Percentiles rank a stretch among this genome's conserved stretches.
phyloP scores from a whole-genome alignment of 2,329 filamentous ascomycete genomes.

The Saccharata proteae region DNA sequence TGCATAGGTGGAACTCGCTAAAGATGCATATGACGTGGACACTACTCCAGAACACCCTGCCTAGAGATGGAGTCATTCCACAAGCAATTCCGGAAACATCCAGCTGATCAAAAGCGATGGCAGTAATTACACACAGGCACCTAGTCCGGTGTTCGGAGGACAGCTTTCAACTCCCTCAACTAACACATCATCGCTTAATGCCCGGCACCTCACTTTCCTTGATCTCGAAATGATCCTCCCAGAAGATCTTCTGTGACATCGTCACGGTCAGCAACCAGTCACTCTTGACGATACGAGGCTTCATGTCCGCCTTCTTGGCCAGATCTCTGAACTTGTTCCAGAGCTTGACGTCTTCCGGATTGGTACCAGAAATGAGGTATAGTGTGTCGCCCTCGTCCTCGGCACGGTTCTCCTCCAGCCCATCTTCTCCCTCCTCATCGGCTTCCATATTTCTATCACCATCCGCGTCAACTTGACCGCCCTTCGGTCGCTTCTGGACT shows the following conservation, averaged over 20 bases:
- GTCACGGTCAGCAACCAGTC: slow-evolving; percentile 88
- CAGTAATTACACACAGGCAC: no score
- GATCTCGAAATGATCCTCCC: slow-evolving; percentile 5
- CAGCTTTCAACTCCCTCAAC: no score
- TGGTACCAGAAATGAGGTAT: slow-evolving; percentile 63
- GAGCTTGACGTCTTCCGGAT: slow-evolving; percentile 56
- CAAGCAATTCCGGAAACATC: no score
- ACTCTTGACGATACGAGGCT: slow-evolving; percentile 65
- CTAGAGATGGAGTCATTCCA: no score
- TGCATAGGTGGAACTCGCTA: no score
- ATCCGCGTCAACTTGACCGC: slow-evolving; percentile 7
- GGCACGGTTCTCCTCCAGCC: slow-evolving; percentile 26
- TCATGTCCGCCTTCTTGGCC: slow-evolving; percentile 66
- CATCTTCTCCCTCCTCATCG: slow-evolving; percentile 40
- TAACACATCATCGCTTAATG: no score
- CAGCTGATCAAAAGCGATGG: no score
- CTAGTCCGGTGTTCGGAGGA: no score
- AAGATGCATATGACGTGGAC: no score
- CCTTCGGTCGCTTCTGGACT: slow-evolving; percentile 24
- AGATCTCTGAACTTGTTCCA: slow-evolving; percentile 74
- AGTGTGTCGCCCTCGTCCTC: slow-evolving; percentile 46
- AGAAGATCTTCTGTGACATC: slow-evolving; percentile 65
- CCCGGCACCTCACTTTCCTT: no score
- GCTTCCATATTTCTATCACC: slow-evolving; percentile 12
- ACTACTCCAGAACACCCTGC: no score